Evolutionary conservation across 2,329 filamentous ascomycete genomes (phyloP).

Genomic region (Neospermospora avenae): DNA sequence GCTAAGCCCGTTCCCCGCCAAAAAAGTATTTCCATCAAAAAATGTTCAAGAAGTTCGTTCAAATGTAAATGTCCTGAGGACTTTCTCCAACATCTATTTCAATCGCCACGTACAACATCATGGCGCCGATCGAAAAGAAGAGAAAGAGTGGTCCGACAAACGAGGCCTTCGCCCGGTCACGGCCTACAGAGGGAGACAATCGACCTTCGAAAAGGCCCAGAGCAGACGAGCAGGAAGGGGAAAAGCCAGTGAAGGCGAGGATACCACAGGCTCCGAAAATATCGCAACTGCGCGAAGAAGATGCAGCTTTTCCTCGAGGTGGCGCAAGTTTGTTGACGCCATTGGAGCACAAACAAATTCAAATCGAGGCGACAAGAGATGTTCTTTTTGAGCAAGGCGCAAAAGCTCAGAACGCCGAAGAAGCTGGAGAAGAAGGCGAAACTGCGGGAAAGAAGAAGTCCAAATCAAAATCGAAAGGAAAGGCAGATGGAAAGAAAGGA

Average conservation of each 20-base stretch:
- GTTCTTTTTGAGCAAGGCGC: conserved; percentile 77
- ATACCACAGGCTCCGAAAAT: conserved; percentile 29
- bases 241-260: conserved; percentile 20
- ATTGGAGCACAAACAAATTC: conserved; percentile 93
- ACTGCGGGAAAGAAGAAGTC: conserved; percentile 47
- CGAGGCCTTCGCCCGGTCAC: conserved; percentile 34
- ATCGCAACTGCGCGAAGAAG: conserved; percentile 66
- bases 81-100: background rate
- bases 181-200: conserved; percentile 23
- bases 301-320: conserved; percentile 86
- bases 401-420: conserved; percentile 43
- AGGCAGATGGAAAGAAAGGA: conserved; percentile 50
- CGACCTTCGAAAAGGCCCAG: conserved; percentile 32
- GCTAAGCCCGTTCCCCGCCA: conserved; percentile 1
- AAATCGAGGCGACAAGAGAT: conserved; percentile 88
- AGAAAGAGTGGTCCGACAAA: conserved; percentile 34
- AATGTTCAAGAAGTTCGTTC: background rate
- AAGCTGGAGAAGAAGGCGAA: conserved; percentile 32
- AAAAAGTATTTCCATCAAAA: conserved; percentile 18
- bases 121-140: conserved; percentile 36
- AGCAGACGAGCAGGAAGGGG: conserved; percentile 27
- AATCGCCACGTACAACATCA: conserved; percentile 11
- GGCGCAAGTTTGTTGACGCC: conserved; percentile 88
- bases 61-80: background rate
- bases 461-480: conserved; percentile 50